Percentiles rank a stretch among this genome's conserved stretches.
Evolutionary conservation across 768 basidiomycete genomes (phyloP).

Genomic region (Tricholoma terreum): DNA sequence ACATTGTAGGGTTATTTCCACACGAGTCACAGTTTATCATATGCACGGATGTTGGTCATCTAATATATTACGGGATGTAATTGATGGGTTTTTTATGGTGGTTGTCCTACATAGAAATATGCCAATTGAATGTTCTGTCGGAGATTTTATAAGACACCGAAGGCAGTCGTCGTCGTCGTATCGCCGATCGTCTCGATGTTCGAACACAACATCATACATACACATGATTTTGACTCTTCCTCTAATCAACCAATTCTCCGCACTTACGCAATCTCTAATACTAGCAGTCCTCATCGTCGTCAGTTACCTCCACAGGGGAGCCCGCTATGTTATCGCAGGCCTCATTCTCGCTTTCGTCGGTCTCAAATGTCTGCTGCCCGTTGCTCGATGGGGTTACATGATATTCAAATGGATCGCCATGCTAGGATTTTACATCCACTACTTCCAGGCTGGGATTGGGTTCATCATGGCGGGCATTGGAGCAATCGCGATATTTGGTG

Average conservation of each 20-base stretch:
- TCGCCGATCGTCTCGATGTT: too few relatives aligned
- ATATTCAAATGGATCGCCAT: constrained; percentile 13
- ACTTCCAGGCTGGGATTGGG: constrained; percentile 12
- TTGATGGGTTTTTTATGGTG: too few relatives aligned
- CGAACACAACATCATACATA: background rate
- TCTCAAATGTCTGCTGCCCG: constrained; percentile 21
- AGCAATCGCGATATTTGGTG: constrained; percentile 6
- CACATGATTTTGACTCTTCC: constrained; percentile 21
- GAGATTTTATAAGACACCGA: background rate
- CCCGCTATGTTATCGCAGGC: constrained; percentile 19
- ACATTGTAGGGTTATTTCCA: too few relatives aligned
- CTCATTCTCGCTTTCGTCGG: constrained; percentile 23
- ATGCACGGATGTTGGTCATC: too few relatives aligned
- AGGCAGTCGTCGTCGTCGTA: background rate
- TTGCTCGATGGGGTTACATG: background rate
- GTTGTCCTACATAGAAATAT: too few relatives aligned
- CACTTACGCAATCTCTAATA: constrained; percentile 25
- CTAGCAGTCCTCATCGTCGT: constrained; percentile 23
- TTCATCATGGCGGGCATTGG: constrained; percentile 20
- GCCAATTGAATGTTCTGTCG: too few relatives aligned
- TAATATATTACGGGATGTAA: too few relatives aligned
- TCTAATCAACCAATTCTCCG: constrained; percentile 28
- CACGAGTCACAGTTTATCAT: too few relatives aligned
- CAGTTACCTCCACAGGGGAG: constrained; percentile 27
- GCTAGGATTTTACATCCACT: constrained; percentile 12